These are phyloP conservation scores for Clonostachys sp. DNA, from an alignment of 2,329 filamentous ascomycete species.

Conservation along the genomic window DNA sequence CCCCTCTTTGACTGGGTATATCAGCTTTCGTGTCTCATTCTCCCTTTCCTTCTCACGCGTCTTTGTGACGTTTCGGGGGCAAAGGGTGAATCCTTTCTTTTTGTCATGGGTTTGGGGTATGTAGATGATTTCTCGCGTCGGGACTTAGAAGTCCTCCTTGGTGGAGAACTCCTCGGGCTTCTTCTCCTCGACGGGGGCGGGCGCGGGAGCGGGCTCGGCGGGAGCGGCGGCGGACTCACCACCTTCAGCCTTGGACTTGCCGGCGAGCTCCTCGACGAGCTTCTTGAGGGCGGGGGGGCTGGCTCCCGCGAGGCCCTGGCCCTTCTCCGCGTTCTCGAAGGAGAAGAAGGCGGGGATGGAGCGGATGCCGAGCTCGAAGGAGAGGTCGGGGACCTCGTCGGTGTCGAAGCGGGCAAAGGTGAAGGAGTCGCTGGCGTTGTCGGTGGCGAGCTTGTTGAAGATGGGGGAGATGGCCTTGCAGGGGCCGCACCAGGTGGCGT, in stretches of 20 bases:
- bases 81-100: no score
- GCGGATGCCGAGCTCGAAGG: constrained; percentile 42
- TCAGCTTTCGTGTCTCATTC: neutral
- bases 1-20: neutral
- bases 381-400: constrained; percentile 46
- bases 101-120: no score
- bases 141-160: constrained; percentile 3
- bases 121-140: neutral
- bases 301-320: constrained; percentile 35
- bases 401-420: constrained; percentile 57
- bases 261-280: constrained; percentile 12
- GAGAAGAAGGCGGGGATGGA: constrained; percentile 58
- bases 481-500: constrained; percentile 55
- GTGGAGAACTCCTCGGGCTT: neutral
- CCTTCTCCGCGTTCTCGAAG: constrained; percentile 48
- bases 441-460: constrained; percentile 41
- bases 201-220: no score
- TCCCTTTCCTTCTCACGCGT: no score
- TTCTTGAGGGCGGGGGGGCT: constrained; percentile 24
- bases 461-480: constrained; percentile 56
- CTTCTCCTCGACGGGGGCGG: no score
- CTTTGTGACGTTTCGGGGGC: no score
- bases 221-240: neutral
- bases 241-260: constrained; percentile 11
- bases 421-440: constrained; percentile 29